phyloP scores from a whole-genome alignment of 148 eudicot genomes.

The Rhododendron mucronatum region DNA sequence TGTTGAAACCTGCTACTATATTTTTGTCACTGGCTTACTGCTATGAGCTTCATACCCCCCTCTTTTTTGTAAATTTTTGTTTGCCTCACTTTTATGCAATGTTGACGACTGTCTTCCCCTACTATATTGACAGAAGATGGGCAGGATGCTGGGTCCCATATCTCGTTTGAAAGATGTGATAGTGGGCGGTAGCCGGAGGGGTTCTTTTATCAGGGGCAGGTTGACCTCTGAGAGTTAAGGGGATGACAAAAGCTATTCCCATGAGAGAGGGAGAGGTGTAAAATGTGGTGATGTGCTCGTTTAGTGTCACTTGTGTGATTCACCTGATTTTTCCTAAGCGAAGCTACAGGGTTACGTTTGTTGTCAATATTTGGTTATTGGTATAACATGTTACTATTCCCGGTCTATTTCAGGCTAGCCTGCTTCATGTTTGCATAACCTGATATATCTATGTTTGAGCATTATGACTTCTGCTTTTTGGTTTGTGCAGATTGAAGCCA shows the following conservation, averaged over 20 bases:
- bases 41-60: neutral
- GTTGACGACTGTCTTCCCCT: neutral
- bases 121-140: constrained; percentile 26
- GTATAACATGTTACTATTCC: neutral
- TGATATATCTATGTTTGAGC: neutral
- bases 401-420: neutral
- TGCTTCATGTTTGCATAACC: neutral
- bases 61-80: neutral
- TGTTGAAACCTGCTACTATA: neutral
- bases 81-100: neutral
- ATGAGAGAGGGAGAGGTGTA: neutral
- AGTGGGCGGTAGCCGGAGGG: constrained; percentile 40
- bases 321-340: neutral
- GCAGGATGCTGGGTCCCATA: constrained; percentile 43
- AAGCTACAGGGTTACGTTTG: neutral
- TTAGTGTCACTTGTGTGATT: neutral
- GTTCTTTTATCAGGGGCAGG: constrained; percentile 29
- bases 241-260: neutral
- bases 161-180: constrained; percentile 52
- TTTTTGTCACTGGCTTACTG: neutral
- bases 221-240: constrained; percentile 32
- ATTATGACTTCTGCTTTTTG: neutral
- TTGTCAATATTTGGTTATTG: neutral
- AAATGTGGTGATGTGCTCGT: neutral
- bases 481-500: neutral